phyloP scores from a whole-genome alignment of 208 protist species.

The Acanthamoeba castellanii region DNA sequence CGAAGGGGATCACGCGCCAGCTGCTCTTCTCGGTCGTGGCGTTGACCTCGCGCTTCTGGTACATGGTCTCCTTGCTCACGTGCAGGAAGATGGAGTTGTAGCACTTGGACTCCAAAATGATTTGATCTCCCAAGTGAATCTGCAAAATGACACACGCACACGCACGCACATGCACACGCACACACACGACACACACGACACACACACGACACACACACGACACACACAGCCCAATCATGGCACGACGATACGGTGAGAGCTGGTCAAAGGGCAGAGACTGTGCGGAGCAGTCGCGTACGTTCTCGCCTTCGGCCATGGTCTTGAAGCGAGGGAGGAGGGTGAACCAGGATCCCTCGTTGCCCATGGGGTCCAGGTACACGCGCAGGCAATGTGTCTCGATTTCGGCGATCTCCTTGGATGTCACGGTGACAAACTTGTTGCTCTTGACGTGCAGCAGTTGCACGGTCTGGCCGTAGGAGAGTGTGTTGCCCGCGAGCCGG shows the following conservation, averaged over 20 bases:
- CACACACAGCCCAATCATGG: not conserved
- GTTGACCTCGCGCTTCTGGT: slow-evolving; percentile 40
- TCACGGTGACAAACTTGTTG: slow-evolving; percentile 70
- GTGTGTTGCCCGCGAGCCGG: slow-evolving; percentile 19
- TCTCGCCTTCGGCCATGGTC: slow-evolving; percentile 40
- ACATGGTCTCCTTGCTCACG: slow-evolving; percentile 43
- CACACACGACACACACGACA: too few species aligned
- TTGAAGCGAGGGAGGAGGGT: slow-evolving; percentile 65
- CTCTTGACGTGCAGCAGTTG: slow-evolving; percentile 60
- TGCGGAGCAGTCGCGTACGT: not conserved
- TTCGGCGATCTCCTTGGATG: slow-evolving; percentile 47
- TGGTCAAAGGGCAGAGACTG: not conserved
- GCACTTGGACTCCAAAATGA: slow-evolving; percentile 28
- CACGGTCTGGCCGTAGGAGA: slow-evolving; percentile 53
- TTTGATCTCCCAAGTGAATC: slow-evolving; percentile 43
- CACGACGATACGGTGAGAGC: not conserved
- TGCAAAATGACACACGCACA: not conserved
- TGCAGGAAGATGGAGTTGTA: slow-evolving; percentile 63
- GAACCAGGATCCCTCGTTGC: slow-evolving; percentile 69
- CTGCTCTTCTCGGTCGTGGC: slow-evolving; percentile 62
- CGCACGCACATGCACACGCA: too few species aligned
- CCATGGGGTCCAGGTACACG: slow-evolving; percentile 36
- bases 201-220: too few species aligned
- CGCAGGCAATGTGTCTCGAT: slow-evolving; percentile 60
- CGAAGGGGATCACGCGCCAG: slow-evolving; percentile 68